Evolutionary conservation across 805 yeast species (phyloP), one percentile per base, ranked within the genome.

Genomic region (Dipodascopsis tothii): DNA sequence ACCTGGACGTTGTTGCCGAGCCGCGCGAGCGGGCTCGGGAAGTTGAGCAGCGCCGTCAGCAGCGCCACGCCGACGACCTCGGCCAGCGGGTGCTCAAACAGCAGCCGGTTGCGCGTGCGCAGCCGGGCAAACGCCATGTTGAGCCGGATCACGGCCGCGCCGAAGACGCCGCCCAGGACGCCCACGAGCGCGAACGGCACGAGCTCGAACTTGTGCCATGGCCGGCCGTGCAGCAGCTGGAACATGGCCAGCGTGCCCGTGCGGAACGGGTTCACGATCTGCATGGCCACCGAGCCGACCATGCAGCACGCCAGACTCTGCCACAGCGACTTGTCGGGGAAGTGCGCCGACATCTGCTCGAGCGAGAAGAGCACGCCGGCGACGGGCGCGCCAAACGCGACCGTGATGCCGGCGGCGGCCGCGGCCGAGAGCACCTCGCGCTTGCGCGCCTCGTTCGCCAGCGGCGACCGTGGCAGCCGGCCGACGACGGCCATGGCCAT

Each of bases 361-460:
- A 54, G 37, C 3, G 82, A 80, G 60, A 84, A 86, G 25, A 85
- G 60, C 1, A 86, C 92, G 1, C 95, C 95, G 5, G 94, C 94
- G 44, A 86, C 78, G 2, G 95, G 95, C 0, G 94, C 79, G 48
- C 81, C 82, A 62, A 85, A 84, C 0, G 95, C 94, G 11, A 82
- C 84, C 0, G 88, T 77, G 20, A 85, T 80, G 3, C 95, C 95
- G 1, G 88, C 80, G 0, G 94, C 88, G 1, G 84, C 74, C 0
- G 88, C 84, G 1, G 94, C 87, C 17, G 81, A 69, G 14, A 80
- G 59, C 6, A 85, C 56, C 49, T 83, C 90, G 45, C 95, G 70
- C 45, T 73, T 67, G 23, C 59, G 35, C 3, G 52, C 52, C 56
- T 80, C 85, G 48, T 74, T 75, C 1, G 56, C 56, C 21, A 57